phyloP scores from a whole-genome alignment of 1,284 basidiomycete genomes.

The Sphaerobolus stellatus region DNA sequence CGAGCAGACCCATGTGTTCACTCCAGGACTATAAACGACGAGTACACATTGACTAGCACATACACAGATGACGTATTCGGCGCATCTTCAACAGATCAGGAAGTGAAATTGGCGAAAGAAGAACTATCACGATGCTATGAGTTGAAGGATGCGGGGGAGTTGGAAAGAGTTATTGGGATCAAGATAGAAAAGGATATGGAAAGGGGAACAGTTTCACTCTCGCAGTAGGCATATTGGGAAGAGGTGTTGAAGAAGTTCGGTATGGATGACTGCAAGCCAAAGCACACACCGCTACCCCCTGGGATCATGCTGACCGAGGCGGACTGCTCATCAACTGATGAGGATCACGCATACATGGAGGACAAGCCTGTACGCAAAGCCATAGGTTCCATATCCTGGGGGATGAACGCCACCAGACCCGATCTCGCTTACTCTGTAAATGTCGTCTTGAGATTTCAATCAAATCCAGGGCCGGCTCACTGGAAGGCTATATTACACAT shows the following conservation, averaged over 20 bases:
- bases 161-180: neutral
- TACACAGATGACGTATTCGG: too few species aligned
- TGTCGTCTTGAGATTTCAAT: neutral
- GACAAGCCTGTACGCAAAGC: constrained; percentile 6
- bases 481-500: constrained; percentile 13
- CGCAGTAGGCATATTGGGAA: too few species aligned
- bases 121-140: neutral
- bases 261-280: neutral
- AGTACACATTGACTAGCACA: too few species aligned
- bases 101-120: too few species aligned
- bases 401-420: constrained; percentile 12
- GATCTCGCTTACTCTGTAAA: constrained; percentile 12
- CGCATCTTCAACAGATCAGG: too few species aligned
- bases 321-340: neutral
- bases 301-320: neutral
- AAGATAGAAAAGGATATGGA: neutral
- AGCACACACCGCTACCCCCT: neutral
- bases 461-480: constrained; percentile 12
- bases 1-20: too few species aligned
- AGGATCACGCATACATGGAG: neutral
- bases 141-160: neutral
- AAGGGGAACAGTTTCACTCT: neutral
- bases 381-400: constrained; percentile 20
- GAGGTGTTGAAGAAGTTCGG: too few species aligned
- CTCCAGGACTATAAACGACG: too few species aligned